These are phyloP conservation scores for Fusarium sp. DNA, from an alignment of 2,329 filamentous ascomycete genomes.

Conservation along the genomic window DNA sequence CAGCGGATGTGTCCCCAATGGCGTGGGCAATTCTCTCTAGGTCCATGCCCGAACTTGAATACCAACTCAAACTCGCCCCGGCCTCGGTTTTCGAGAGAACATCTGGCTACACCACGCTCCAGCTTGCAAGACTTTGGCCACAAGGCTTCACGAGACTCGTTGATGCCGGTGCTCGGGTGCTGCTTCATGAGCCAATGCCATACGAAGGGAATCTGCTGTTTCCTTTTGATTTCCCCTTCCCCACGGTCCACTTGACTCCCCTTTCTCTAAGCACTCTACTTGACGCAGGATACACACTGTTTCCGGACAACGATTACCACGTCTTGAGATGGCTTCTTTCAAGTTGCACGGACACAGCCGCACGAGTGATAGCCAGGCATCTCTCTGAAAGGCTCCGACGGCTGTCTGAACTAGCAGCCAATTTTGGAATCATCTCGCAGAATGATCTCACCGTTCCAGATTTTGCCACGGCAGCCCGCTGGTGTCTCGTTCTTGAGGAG, in stretches of 20 bases:
- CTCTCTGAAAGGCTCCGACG: background rate
- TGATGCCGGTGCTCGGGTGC: background rate
- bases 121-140: background rate
- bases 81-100: background rate
- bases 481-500: background rate
- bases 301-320: accelerated
- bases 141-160: background rate
- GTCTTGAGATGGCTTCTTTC: accelerated
- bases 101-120: background rate
- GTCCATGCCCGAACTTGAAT: background rate
- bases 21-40: background rate
- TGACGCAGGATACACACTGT: background rate
- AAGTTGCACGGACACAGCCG: accelerated
- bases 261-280: background rate
- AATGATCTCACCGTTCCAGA: background rate
- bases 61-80: background rate
- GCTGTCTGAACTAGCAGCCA: background rate
- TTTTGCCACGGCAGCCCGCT: background rate
- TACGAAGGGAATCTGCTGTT: accelerated
- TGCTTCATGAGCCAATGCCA: background rate
- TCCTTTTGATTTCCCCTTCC: too few relatives aligned
- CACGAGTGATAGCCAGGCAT: background rate
- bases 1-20: background rate
- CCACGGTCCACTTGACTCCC: too few relatives aligned
- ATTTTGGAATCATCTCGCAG: background rate